Percentiles rank a stretch among this genome's conserved stretches.
Evolutionary conservation across 129 eudicot genomes (phyloP).

Genomic region (Flaveria brownii): DNA sequence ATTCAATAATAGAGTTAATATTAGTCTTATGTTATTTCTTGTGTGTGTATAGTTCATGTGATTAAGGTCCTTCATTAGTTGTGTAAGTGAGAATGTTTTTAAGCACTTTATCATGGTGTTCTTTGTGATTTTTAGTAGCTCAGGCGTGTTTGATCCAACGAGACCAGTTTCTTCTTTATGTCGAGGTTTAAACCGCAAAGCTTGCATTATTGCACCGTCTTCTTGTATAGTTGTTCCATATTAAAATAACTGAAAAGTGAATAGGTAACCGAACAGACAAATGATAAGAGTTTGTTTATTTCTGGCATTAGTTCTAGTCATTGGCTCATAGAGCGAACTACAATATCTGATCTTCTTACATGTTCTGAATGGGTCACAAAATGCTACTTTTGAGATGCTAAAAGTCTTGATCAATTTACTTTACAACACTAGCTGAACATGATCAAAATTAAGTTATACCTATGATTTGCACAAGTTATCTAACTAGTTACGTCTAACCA

Average conservation of each 20-base stretch:
- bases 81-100: conserved; percentile 10
- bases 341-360: too few relatives aligned
- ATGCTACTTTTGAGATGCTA: background rate
- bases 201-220: background rate
- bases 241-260: background rate
- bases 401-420: background rate
- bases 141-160: background rate
- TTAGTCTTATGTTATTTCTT: conserved; percentile 19
- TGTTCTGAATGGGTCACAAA: background rate
- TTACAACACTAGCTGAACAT: background rate
- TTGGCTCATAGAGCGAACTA: background rate
- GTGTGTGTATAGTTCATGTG: conserved; percentile 24
- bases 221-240: background rate
- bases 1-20: conserved; percentile 27
- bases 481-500: background rate
- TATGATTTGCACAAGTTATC: background rate
- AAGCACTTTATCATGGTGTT: background rate
- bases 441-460: background rate
- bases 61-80: background rate
- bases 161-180: background rate
- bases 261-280: too few relatives aligned
- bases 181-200: background rate
- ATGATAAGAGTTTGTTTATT: too few relatives aligned
- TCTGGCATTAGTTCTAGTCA: background rate
- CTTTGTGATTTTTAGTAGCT: conserved; percentile 20